phyloP scores from a whole-genome alignment of 1,139 yeast species.

The Suhomyces coccinellae region DNA sequence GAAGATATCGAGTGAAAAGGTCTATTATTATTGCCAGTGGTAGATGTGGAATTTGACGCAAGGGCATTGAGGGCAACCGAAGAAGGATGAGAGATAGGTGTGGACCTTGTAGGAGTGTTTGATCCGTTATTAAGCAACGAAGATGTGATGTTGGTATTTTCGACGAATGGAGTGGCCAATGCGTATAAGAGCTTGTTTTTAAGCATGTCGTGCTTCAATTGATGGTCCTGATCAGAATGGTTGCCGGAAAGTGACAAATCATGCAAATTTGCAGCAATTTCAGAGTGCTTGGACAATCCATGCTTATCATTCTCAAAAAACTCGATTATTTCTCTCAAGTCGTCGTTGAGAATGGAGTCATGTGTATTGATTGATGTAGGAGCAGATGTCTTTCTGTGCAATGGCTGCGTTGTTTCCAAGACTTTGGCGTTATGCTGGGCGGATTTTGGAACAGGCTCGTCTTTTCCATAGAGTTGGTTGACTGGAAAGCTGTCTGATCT shows the following conservation, averaged over 20 bases:
- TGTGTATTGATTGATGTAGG: slow-evolving; percentile 7
- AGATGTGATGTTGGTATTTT: slow-evolving; percentile 48
- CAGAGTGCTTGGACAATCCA: slow-evolving; percentile 31
- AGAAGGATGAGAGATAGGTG: slow-evolving; percentile 21
- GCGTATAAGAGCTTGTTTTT: slow-evolving; percentile 61
- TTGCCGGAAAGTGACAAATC: slow-evolving; percentile 51
- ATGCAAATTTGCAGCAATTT: slow-evolving; percentile 55
- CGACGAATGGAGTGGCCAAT: slow-evolving; percentile 74
- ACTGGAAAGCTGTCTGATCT: slow-evolving; percentile 42
- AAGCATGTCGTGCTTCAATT: slow-evolving; percentile 41
- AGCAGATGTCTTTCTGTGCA: slow-evolving; percentile 2
- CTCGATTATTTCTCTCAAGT: slow-evolving; percentile 46
- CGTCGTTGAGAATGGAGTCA: slow-evolving; percentile 29
- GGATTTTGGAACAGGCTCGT: slow-evolving; percentile 2
- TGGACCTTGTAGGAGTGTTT: slow-evolving; percentile 16
- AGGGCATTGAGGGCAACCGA: slow-evolving; percentile 32
- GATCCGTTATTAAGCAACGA: slow-evolving; percentile 23
- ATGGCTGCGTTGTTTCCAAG: slow-evolving; percentile 1
- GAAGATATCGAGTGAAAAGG: slow-evolving; percentile 64
- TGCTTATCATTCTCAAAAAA: slow-evolving; percentile 42
- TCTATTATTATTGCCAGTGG: slow-evolving; percentile 28
- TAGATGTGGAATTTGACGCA: slow-evolving; percentile 13
- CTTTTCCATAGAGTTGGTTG: slow-evolving; percentile 22
- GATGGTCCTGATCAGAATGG: slow-evolving; percentile 18
- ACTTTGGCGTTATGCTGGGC: slow-evolving; percentile 5